Base-by-base conservation (phyloP, 2,329 filamentous ascomycete species). In the Ophiocordyceps australis region DNA sequence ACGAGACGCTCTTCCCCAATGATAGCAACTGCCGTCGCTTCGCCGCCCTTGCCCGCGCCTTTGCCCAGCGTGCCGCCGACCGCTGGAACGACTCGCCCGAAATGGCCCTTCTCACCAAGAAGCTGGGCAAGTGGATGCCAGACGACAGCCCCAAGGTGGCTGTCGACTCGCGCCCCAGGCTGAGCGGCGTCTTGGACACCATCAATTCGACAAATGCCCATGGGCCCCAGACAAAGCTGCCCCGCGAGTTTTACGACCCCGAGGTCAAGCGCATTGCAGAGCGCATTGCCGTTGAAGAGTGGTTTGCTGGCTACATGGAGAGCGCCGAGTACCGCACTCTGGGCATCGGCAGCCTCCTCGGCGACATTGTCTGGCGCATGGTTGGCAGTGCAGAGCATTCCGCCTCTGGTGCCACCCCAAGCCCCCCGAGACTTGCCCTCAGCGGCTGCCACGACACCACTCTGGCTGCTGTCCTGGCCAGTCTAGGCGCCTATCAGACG, bases 361-460 rank as follows among this genome's bases (percentile, higher is more conserved):
- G 83, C 17, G 86, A 95, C 41, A 50, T 95, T 12, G 74, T 85
- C 9, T 62, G 69, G 32, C 64, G 76, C 23, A 83, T 85, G 75
- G 68, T 78, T 16, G 59, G 62, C 14, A 70, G 63, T 37, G 64
- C 65, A 7, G 66, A 77, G 41, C 49, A 62, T 20, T 20, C 28
- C 18, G 14, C 20, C 24, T 15, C 20, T 24, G 19, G 23, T 24
- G 46, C 42, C 32, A n/a, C n/a, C n/a, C n/a, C n/a, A n/a, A 47
- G 39, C 37, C 62, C 37, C 35, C 62, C 89, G 39, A 77, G 74
- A 33, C 74, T 95, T 35, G 75, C 72, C 11, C 56, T 95, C 41
- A 79, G 71, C 36, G 85, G 85, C 17, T 93, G 85, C 42, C 85
- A 94, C 49, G 85, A 95, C 44, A 95, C 89, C 3, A 95, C 89